A percentile compares a stretch with the other conserved stretches of the same genome.
phyloP scores from a whole-genome alignment of 1,139 yeast genomes.

The Suhomyces ambrosiae region DNA sequence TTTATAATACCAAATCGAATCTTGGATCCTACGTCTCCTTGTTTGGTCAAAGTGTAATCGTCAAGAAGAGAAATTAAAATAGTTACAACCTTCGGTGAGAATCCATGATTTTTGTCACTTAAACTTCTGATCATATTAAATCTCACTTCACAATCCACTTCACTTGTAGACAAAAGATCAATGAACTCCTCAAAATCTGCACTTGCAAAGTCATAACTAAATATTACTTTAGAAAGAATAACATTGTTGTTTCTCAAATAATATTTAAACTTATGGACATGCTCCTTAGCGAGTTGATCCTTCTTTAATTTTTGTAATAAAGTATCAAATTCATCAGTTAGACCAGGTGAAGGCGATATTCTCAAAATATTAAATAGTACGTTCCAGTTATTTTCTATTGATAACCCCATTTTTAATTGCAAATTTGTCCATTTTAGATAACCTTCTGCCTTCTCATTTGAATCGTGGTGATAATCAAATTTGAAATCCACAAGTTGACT shows the following conservation, averaged over 20 bases:
- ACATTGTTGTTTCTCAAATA: conserved; percentile 33
- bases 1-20: conserved; percentile 56
- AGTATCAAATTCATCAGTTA: conserved; percentile 25
- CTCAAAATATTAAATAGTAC: conserved; percentile 23
- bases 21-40: conserved; percentile 81
- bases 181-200: conserved; percentile 19
- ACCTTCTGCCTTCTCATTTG: conserved; percentile 36
- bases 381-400: conserved; percentile 18
- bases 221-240: conserved; percentile 35
- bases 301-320: conserved; percentile 22
- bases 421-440: conserved; percentile 24
- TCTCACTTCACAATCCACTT: conserved; percentile 30
- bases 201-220: conserved; percentile 22
- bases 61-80: conserved; percentile 42
- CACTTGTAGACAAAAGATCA: conserved; percentile 19
- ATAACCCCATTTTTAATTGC: conserved; percentile 5
- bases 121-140: conserved; percentile 23
- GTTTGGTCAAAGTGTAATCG: conserved; percentile 68
- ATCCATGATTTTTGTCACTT: background rate
- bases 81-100: conserved; percentile 15
- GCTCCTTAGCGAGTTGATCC: conserved; percentile 17
- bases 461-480: conserved; percentile 36
- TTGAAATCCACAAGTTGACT: conserved; percentile 10
- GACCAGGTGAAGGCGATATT: conserved; percentile 15
- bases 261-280: conserved; percentile 26